Percentiles rank a stretch among this genome's conserved stretches.
phyloP scores from a whole-genome alignment of 805 yeast genomes.

The Blastobotrys peoriensis region DNA sequence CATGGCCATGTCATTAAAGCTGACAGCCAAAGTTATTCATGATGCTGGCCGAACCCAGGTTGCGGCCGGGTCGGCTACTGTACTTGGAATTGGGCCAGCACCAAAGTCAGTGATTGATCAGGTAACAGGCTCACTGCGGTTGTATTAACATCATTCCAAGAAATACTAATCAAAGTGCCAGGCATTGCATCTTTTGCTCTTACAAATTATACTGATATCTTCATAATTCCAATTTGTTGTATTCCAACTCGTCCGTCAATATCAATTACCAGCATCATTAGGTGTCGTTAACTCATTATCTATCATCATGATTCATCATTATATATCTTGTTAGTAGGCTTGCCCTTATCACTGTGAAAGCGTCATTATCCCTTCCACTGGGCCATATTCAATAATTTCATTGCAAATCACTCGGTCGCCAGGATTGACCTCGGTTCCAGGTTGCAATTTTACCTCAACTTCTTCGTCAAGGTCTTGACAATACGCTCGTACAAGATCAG shows the following conservation, averaged over 20 bases:
- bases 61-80: conserved; percentile 95
- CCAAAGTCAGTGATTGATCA: conserved; percentile 72
- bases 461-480: conserved; percentile 44
- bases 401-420: conserved; percentile 46
- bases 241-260: too few relatives aligned
- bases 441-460: conserved; percentile 36
- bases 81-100: conserved; percentile 96
- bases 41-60: conserved; percentile 98
- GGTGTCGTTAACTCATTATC: too few relatives aligned
- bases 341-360: too few relatives aligned
- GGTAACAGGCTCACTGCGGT: conserved; percentile 70
- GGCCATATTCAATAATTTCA: conserved; percentile 39
- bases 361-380: conserved; percentile 33
- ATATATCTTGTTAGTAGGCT: too few relatives aligned
- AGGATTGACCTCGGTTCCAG: conserved; percentile 24
- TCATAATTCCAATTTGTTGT: too few relatives aligned
- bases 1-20: conserved; percentile 69
- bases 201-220: too few relatives aligned
- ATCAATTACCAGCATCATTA: too few relatives aligned
- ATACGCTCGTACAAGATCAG: conserved; percentile 37
- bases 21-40: conserved; percentile 74
- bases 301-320: too few relatives aligned
- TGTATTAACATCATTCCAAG: conserved; percentile 45
- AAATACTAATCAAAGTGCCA: not conserved
- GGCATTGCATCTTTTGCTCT: conserved; percentile 1